Base-by-base conservation (phyloP, 352 stramenopile genomes). In the Halophytophthora polymorphica region DNA sequence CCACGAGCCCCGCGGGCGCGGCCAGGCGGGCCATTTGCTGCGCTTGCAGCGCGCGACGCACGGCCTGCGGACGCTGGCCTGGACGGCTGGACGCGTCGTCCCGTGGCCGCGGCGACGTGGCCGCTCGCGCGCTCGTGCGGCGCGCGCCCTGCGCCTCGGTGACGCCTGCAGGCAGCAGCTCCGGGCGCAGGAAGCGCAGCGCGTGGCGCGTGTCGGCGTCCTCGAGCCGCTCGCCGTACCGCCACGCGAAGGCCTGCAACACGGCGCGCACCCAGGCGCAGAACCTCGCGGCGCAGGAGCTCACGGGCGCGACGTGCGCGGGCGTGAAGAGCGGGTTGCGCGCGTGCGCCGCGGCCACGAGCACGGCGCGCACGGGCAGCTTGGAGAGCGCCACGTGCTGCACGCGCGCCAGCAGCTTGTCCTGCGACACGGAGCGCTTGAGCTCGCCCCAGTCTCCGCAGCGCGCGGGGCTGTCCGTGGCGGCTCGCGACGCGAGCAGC, bases 221-320 rank as follows among this genome's bases (percentile, higher is more conserved):
- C 19, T 47, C 39, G 45, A 92, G 71, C 19, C 64, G 44, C 4
- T 47, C 22, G 2, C 55, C 39, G 11, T 86, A 45, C 29, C 70
- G 82, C 82, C 82, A 90, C 8, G 77, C 72, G 18, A 79, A 86
- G n/a, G 81, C 73, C 42, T 92, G 82, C 18, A 92, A 19, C 3
- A 74, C 61, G 7, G 71, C 71, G 2, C 71, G 61, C 7, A 87
- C 83, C 83, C 89, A 97, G n/a, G 92, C 87, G 50, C 90, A 97
- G 41, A 97, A 91, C 23, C 82, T 79, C 1, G 84, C 86, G 0
- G 90, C 89, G 33, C 86, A 93, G 6, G 72, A 82, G 59, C 86
- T 96, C 49, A 97, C 86, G 6, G 85, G 77, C 0, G 56, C 66
- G 15, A 97, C 83, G 33, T 86, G 67, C 2, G 47, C 49, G 2